Evolutionary conservation across 2,329 filamentous ascomycete genomes (phyloP), one percentile per base, ranked within the genome.

Genomic region (Rutstroemia sp.): DNA sequence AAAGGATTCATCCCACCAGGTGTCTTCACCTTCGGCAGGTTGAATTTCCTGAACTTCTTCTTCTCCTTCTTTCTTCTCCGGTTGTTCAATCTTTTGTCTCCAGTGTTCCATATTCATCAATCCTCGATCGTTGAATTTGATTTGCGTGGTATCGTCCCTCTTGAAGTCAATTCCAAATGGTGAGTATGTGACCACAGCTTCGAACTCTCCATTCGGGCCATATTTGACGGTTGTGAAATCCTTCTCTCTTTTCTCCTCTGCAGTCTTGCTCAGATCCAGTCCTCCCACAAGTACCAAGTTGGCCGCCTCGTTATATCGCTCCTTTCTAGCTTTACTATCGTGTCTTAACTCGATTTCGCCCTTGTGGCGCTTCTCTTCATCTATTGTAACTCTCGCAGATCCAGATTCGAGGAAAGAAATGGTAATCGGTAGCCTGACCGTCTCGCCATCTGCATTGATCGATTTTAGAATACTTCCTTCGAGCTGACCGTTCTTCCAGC

Each of bases 1-100:
- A 71, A 99, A 99, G 0, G 81, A 83, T 75, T 99, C 94, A 6
- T 99, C 94, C 94, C 94, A 99, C 90, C 91, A 96, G 3, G 92
- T 96, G 73, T 86, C 88, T 69, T 96, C 88, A 62, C 94, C 88
- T 61, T 87, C 82, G 14, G 77, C 78, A 10, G 74, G 66, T 59
- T 58, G 48, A n/a, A 54, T 49, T 25, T 38, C 71, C 59, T 34
- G 71, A 62, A 51, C 72, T 70, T 77, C 74, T 4, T 69, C 72
- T 49, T 74, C 71, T 56, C 72, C 70, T 49, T 62, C 60, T 52
- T 70, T 66, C 23, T 61, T 60, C 38, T 63, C 63, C 16, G 60
- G 52, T 48, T 65, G 77, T 54, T 96, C 92, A 16, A 90, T 73
- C 79, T 96, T 95, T 45, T 87, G 80, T 59, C 94, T 80, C 94